Base-by-base conservation (phyloP, 108 stramenopile species). In the Schizochytrium sp. region DNA sequence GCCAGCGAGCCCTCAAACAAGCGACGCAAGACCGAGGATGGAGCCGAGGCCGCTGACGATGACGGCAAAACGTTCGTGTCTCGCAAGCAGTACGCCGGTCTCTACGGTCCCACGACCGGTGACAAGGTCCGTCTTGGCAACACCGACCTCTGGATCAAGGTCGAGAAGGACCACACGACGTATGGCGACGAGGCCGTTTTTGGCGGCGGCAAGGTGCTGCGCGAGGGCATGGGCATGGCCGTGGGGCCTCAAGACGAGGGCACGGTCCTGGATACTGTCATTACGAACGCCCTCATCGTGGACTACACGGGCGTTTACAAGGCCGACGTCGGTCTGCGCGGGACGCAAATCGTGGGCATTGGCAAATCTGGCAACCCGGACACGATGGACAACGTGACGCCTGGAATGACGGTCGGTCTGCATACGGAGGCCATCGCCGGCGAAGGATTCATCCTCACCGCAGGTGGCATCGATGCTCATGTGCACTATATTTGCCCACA, bases 101-200 rank as follows among this genome's bases (percentile, higher is more conserved):
- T 93, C 18, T 93, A 90, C 72, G 93, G 93, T 0, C 93, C 93
- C 12, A 93, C 92, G 23, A 59, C 45, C 23, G 97, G 97, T 5
- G 98, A 99, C 89, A 88, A 93, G 6, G 92, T 99, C 23, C 93
- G 94, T 0, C 91, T 99, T 60, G 98, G 97, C 47, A 97, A 99
- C 92, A 98, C 97, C 18, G 89, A 91, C 41, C 94, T 99, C 45
- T 91, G 94, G 59, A 93, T 97, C 48, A 93, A 93, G 47, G 96
- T 98, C 29, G 95, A 98, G 91, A 53, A 44, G 58, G 95, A 95
- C 89, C 60, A 90, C 87, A 94, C 95, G 16, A 60, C 63, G 44
- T 98, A 98, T 88, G 98, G 98, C 14, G 98, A 99, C 60, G 98
- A 99, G 94, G 97, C 97, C 91, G 98, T 98, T 90, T 99, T 99